Conservation (phyloP, 2,329 filamentous ascomycete genomes). For the Colletotrichum chlorophyti region DNA sequence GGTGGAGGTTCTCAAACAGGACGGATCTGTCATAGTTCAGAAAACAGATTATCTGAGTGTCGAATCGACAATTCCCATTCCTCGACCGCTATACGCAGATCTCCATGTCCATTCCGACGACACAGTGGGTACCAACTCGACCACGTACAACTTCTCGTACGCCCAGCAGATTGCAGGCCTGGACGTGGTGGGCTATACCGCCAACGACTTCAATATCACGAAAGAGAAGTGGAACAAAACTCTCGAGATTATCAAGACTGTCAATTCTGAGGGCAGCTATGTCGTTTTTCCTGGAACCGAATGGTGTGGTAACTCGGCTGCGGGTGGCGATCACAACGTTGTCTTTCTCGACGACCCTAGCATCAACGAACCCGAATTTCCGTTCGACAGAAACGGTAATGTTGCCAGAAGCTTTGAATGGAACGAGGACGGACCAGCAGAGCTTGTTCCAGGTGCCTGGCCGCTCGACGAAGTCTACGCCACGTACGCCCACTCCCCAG, state of each 20-base stretch:
- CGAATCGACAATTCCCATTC: conserved; percentile 28
- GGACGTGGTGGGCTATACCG: conserved; percentile 44
- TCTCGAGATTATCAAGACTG: conserved; percentile 32
- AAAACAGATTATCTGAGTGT: conserved; percentile 30
- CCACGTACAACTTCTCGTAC: conserved; percentile 45
- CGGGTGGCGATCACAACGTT: conserved; percentile 42
- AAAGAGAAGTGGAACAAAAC: conserved; percentile 39
- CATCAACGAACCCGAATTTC: conserved; percentile 35
- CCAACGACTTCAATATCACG: conserved; percentile 47
- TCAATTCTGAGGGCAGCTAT: conserved; percentile 35
- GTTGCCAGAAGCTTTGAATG: conserved; percentile 44
- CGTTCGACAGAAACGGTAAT: conserved; percentile 38
- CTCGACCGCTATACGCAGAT: conserved; percentile 39
- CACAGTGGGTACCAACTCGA: conserved; percentile 43
- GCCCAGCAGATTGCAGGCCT: conserved; percentile 42
- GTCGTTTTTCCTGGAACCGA: conserved; percentile 42
- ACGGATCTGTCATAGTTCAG: neutral
- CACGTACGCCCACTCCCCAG: conserved; percentile 40
- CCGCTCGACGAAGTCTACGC: conserved; percentile 45
- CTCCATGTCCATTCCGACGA: conserved; percentile 46
- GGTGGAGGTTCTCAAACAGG: neutral
- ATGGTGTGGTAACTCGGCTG: conserved; percentile 44
- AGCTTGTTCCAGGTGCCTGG: conserved; percentile 41
- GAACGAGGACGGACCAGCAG: conserved; percentile 41
- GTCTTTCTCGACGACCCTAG: conserved; percentile 41